These are phyloP conservation scores for Apiospora aurea DNA, from an alignment of 2,329 filamentous ascomycete genomes.

Conservation along the genomic window DNA sequence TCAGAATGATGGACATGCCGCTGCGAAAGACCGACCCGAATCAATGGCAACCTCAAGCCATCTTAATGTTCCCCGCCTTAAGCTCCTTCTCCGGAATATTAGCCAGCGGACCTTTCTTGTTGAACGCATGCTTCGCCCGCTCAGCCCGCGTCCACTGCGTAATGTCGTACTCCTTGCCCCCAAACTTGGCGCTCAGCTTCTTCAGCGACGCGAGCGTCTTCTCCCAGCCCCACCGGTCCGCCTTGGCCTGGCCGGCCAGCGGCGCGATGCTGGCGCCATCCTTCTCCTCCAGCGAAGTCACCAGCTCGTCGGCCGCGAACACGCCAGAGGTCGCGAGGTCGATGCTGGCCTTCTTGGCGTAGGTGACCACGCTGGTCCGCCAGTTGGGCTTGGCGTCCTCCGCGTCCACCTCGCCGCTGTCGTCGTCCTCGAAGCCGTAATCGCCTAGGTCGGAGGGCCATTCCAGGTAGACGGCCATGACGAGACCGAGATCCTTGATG, in stretches of 20 bases:
- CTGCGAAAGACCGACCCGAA: neutral
- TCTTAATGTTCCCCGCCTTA: conserved; percentile 31
- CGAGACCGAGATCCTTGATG: conserved; percentile 33
- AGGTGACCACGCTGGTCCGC: conserved; percentile 32
- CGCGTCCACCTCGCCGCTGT: neutral
- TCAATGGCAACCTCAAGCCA: conserved; percentile 28
- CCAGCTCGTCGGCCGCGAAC: neutral
- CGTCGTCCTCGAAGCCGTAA: conserved; percentile 8
- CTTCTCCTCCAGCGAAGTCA: neutral
- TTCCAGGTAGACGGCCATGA: conserved; percentile 33
- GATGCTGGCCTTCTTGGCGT: conserved; percentile 34
- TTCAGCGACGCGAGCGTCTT: conserved; percentile 24
- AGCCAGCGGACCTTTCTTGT: conserved; percentile 36
- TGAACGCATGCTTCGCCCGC: conserved; percentile 31
- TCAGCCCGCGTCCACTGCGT: conserved; percentile 33
- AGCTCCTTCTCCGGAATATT: conserved; percentile 34
- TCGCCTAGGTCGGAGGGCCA: conserved; percentile 30
- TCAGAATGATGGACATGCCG: neutral
- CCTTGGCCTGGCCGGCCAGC: conserved; percentile 30
- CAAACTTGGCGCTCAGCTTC: conserved; percentile 11
- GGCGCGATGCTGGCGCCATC: conserved; percentile 26
- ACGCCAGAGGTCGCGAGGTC: conserved; percentile 26
- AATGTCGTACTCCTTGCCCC: conserved; percentile 34
- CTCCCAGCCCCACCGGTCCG: conserved; percentile 36
- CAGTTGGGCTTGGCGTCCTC: conserved; percentile 27